These are phyloP conservation scores for Incumbomyces delicatus DNA, from an alignment of 2,329 filamentous ascomycete genomes.

Conservation along the genomic window DNA sequence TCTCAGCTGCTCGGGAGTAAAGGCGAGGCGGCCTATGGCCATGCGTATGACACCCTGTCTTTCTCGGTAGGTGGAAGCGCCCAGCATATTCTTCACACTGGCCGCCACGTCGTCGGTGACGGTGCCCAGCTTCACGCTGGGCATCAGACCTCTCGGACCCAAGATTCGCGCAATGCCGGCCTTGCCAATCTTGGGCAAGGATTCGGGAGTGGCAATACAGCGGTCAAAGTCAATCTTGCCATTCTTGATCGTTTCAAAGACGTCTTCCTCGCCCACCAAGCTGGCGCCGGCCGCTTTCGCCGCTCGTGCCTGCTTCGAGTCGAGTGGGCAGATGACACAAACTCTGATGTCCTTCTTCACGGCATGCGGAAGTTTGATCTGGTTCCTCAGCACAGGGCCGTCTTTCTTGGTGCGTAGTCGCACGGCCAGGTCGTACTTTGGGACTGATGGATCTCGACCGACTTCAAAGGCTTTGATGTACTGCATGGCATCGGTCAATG, in stretches of 20 bases:
- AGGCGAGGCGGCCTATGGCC: constrained; percentile 82
- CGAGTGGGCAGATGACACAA: constrained; percentile 82
- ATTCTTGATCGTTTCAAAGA: constrained; percentile 69
- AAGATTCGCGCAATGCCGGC: constrained; percentile 70
- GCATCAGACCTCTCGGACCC: constrained; percentile 88
- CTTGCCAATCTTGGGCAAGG: constrained; percentile 68
- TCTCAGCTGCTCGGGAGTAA: constrained; percentile 76
- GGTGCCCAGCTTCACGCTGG: constrained; percentile 75
- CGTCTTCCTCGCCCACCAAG: constrained; percentile 71
- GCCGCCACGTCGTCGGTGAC: constrained; percentile 69
- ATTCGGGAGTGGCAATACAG: constrained; percentile 74
- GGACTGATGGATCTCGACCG: constrained; percentile 58
- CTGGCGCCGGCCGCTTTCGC: constrained; percentile 70
- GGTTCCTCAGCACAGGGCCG: constrained; percentile 77
- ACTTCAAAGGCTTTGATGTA: constrained; percentile 91
- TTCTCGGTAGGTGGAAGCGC: constrained; percentile 80
- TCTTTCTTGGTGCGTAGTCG: constrained; percentile 76
- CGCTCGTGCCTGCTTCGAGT: constrained; percentile 61
- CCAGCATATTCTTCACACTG: constrained; percentile 72
- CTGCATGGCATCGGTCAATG: constrained; percentile 86
- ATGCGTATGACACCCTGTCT: constrained; percentile 72
- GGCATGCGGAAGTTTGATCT: constrained; percentile 77
- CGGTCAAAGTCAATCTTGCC: constrained; percentile 81
- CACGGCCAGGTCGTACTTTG: constrained; percentile 84
- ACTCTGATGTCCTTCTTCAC: constrained; percentile 83